These are phyloP conservation scores for Gloeophyllum trabeum DNA, from an alignment of 768 basidiomycete species.

Conservation along the genomic window DNA sequence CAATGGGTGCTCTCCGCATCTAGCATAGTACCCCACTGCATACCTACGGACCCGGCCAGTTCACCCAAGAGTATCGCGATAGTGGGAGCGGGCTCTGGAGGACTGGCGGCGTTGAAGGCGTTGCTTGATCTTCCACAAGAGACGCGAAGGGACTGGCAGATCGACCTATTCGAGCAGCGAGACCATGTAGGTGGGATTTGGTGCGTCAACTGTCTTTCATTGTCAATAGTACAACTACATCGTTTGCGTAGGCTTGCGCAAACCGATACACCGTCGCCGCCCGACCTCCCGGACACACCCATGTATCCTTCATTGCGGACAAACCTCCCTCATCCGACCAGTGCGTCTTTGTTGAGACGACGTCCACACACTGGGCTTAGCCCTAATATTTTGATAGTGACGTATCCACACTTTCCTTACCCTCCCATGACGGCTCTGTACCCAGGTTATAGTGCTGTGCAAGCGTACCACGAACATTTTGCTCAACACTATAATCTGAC, in stretches of 20 bases:
- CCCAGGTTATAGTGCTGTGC: constrained; percentile 32
- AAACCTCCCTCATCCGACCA: constrained; percentile 44
- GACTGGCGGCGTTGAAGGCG: constrained; percentile 39
- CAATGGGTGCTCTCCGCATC: no score
- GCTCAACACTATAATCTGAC: constrained; percentile 26
- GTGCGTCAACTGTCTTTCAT: no score
- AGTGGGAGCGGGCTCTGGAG: constrained; percentile 46
- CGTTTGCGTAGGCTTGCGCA: no score
- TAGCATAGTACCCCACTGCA: no score
- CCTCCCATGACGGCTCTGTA: constrained; percentile 38
- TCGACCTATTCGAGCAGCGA: constrained; percentile 43
- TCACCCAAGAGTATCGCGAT: constrained; percentile 49
- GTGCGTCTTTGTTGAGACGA: no score
- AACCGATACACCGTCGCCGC: constrained; percentile 21
- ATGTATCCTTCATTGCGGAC: constrained; percentile 41
- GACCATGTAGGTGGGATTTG: constrained; percentile 44
- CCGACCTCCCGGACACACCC: constrained; percentile 39
- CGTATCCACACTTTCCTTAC: constrained; percentile 43
- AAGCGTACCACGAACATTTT: constrained; percentile 34
- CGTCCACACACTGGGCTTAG: neutral
- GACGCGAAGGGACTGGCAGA: constrained; percentile 25
- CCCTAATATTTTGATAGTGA: constrained; percentile 23
- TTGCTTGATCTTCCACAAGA: constrained; percentile 35
- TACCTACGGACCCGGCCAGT: no score
- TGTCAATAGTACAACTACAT: no score